Percentiles rank a stretch among this genome's conserved stretches.
These are phyloP conservation scores for Pleurozium schreberi DNA, from an alignment of 225 moss, liverwort and hornwort species.

Conservation along the genomic window DNA sequence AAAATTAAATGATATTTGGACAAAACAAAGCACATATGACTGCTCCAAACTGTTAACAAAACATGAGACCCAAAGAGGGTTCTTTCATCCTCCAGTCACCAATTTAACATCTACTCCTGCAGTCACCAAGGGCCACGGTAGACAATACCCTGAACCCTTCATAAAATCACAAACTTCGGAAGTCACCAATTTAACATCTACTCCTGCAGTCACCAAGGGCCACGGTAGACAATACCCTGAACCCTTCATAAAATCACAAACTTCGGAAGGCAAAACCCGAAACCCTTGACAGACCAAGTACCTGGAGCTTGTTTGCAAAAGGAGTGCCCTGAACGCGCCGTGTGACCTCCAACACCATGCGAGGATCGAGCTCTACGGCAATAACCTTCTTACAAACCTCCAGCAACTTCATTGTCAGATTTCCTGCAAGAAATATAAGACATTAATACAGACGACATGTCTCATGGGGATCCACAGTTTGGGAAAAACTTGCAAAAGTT, in stretches of 20 bases:
- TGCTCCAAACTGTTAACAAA: neutral
- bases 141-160: neutral
- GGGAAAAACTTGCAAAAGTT: neutral
- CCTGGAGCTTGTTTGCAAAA: conserved; percentile 57
- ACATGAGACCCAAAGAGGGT: neutral
- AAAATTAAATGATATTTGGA: neutral
- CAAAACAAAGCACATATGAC: neutral
- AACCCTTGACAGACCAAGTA: neutral
- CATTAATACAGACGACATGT: neutral
- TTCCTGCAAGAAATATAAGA: conserved; percentile 22
- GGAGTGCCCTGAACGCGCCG: conserved; percentile 76
- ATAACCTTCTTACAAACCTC: conserved; percentile 83
- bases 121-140: neutral
- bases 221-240: neutral
- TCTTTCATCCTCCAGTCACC: neutral
- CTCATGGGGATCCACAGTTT: neutral
- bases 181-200: neutral
- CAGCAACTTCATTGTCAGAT: conserved; percentile 70
- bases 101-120: neutral
- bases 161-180: neutral
- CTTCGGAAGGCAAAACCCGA: neutral
- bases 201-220: neutral
- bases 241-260: neutral
- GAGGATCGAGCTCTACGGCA: conserved; percentile 78
- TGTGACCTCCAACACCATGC: conserved; percentile 79